Evolutionary conservation across 306 rosid genomes (phyloP).

Genomic region (Luffa aegyptiaca): DNA sequence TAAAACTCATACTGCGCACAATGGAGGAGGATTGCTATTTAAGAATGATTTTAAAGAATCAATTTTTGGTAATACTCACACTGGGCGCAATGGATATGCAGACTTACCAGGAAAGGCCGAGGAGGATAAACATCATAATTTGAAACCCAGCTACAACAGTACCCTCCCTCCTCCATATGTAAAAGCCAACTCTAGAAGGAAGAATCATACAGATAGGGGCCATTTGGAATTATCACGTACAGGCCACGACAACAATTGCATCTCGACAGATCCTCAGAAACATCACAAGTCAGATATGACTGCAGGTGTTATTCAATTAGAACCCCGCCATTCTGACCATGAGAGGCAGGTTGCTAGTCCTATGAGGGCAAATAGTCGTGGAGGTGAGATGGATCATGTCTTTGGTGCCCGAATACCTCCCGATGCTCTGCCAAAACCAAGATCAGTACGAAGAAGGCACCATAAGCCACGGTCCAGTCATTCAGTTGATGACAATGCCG

Average conservation of each 20-base stretch:
- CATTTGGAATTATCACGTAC: slow-evolving; percentile 21
- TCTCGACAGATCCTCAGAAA: slow-evolving; percentile 26
- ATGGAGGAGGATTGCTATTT: slow-evolving; percentile 21
- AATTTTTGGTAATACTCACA: slow-evolving; percentile 25
- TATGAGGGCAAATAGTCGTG: slow-evolving; percentile 25
- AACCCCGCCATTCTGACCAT: slow-evolving; percentile 33
- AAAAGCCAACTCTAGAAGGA: slow-evolving; percentile 43
- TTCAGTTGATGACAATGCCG: slow-evolving; percentile 22
- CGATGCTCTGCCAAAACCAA: slow-evolving; percentile 42
- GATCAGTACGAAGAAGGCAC: slow-evolving; percentile 52
- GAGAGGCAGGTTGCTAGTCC: slow-evolving; percentile 33
- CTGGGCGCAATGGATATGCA: slow-evolving; percentile 20
- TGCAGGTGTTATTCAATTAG: slow-evolving; percentile 28
- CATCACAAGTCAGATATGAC: slow-evolving; percentile 31
- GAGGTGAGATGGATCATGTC: slow-evolving; percentile 33
- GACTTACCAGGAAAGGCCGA: slow-evolving; percentile 23
- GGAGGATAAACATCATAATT: slow-evolving; percentile 41
- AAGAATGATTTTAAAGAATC: slow-evolving; percentile 31
- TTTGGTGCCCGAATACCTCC: slow-evolving; percentile 26
- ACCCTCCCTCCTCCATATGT: slow-evolving; percentile 83
- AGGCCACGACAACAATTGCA: slow-evolving; percentile 13
- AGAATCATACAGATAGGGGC: slow-evolving; percentile 24
- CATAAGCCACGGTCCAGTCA: slow-evolving; percentile 48
- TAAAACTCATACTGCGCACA: slow-evolving; percentile 20
- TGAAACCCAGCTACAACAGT: slow-evolving; percentile 40